Conservation (phyloP, 2,329 filamentous ascomycete species). For the Hypoxylon sp. region DNA sequence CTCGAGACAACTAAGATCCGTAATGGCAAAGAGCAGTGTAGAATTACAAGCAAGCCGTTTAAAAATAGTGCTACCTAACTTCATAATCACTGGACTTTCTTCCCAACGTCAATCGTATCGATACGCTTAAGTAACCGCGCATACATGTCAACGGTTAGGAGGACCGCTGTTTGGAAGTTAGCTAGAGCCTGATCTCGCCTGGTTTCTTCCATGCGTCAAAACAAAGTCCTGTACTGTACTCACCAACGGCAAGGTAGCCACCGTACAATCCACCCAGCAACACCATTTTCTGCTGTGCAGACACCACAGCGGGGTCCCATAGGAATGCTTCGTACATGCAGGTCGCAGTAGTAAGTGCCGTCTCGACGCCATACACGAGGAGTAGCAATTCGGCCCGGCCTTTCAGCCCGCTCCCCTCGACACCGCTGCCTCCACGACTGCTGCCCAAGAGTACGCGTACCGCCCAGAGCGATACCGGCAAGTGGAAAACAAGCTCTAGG, state of each 20-base stretch:
- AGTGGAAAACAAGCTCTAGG: slow-evolving; percentile 63
- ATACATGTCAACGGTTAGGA: slow-evolving; percentile 69
- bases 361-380: slow-evolving; percentile 65
- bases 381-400: slow-evolving; percentile 62
- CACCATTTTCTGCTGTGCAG: slow-evolving; percentile 58
- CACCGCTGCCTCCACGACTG: slow-evolving; percentile 8
- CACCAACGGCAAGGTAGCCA: slow-evolving; percentile 66
- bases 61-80: background rate
- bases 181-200: background rate
- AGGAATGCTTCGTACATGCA: slow-evolving; percentile 64
- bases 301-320: slow-evolving; percentile 63
- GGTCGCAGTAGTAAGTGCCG: slow-evolving; percentile 63
- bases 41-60: slow-evolving; percentile 1
- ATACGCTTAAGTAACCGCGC: slow-evolving; percentile 61
- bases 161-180: slow-evolving; percentile 55
- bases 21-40: background rate
- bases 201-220: background rate
- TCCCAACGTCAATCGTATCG: slow-evolving; percentile 49
- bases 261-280: slow-evolving; percentile 64
- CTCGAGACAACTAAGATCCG: slow-evolving; percentile 16
- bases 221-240: slow-evolving; percentile 50
- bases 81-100: slow-evolving; percentile 57
- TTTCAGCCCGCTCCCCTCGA: slow-evolving; percentile 47
- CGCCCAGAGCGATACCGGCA: slow-evolving; percentile 65
- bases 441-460: slow-evolving; percentile 55